Base-by-base conservation (phyloP, 371 early-diverging fungal genomes). In the Encephalitozoon cuniculi region DNA sequence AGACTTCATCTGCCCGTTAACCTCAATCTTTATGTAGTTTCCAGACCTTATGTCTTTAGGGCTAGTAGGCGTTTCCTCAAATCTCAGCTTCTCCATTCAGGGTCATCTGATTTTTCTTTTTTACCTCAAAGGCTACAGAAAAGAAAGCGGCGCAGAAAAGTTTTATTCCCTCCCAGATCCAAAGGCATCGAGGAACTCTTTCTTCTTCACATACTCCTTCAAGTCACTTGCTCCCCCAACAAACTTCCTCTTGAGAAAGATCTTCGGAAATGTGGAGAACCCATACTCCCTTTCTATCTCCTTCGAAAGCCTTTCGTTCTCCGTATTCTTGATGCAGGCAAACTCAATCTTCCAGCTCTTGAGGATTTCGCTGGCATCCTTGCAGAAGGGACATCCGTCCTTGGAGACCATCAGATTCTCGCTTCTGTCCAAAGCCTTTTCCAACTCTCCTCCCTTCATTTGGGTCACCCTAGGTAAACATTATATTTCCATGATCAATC, bases 201-300 rank as follows among this genome's bases (percentile, higher is more conserved):
- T 37, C 37, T 41, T 71, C 25, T 54, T 64, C 25, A 59, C 43
- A 26, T 44, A 46, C 54, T 71, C 43, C 44, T 28, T 59, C 53
- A 76, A 59, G 39, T 76, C 74, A 64, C 25, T 26, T 40, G 25
- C 77, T 72, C 81, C 81, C 15, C 81, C 81, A 23, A 81, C 51
- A 72, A 78, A 81, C 23, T 71, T 39, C n/a, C 44, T 32, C 44
- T 81, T 51, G 4, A 81, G 23, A 39, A 70, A 77, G 7, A 81
- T 78, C 69, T 46, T 77, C 5, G 81, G 81, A 52, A 66, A 81
- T 26, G 81, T 81, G 25, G 23, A 34, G 30, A 63, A 26, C 15
- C 30, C 51, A 30, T 72, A 68, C 34, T 59, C 53, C 34, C 64
- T 32, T 21, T 21, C 49, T 37, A 77, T 68, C 44, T 71, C 76